Conservation (phyloP, 2,329 filamentous ascomycete genomes). For the Alternaria triticina region DNA sequence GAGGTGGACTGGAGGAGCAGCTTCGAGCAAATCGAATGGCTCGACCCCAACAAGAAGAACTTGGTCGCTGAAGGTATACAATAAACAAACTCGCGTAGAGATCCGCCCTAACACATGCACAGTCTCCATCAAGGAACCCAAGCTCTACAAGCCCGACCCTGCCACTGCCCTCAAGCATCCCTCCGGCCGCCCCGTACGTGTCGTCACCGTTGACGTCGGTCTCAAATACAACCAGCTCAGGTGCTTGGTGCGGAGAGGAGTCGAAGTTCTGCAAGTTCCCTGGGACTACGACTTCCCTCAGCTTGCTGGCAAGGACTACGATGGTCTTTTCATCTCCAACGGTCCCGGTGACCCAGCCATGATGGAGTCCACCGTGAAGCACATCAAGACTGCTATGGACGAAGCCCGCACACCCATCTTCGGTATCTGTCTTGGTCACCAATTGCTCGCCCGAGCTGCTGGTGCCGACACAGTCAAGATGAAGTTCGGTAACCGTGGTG, state of each 20-base stretch:
- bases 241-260: conserved; percentile 87
- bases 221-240: conserved; percentile 98
- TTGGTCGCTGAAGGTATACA: conserved; percentile 85
- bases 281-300: conserved; percentile 92
- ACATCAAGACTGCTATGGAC: conserved; percentile 77
- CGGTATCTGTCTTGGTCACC: conserved; percentile 94
- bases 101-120: conserved; percentile 32
- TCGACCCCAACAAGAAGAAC: conserved; percentile 90
- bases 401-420: conserved; percentile 87
- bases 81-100: conserved; percentile 7
- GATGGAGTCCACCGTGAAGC: conserved; percentile 78
- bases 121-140: conserved; percentile 90
- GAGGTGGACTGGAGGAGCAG: conserved; percentile 55
- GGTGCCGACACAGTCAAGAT: conserved; percentile 90
- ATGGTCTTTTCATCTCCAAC: conserved; percentile 97
- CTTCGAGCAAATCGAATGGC: conserved; percentile 86
- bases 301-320: conserved; percentile 81
- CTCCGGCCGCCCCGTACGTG: conserved; percentile 83
- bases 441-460: conserved; percentile 85
- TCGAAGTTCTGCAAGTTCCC: conserved; percentile 92
- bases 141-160: conserved; percentile 79
- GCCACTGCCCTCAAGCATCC: conserved; percentile 80
- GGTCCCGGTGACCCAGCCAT: conserved; percentile 94
- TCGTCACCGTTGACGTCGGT: conserved; percentile 94
- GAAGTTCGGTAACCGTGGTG: conserved; percentile 98